Evolutionary conservation across 129 eudicot genomes (phyloP).

Genomic region (Centella asiatica): DNA sequence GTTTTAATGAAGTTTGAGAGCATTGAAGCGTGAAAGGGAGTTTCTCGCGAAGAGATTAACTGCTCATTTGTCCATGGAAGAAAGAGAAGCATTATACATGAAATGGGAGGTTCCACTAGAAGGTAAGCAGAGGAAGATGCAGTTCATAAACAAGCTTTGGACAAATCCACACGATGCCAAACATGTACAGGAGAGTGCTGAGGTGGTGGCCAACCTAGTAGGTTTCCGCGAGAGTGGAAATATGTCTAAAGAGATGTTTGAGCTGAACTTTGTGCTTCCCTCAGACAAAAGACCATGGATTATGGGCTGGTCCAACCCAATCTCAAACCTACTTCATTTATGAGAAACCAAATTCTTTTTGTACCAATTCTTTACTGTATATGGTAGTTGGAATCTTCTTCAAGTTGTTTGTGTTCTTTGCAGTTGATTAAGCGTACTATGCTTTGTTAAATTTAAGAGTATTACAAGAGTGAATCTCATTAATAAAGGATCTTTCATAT

Average conservation of each 20-base stretch:
- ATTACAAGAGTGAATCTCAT: constrained; percentile 11
- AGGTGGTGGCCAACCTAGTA: constrained; percentile 82
- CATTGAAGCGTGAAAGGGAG: constrained; percentile 83
- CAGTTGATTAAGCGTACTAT: constrained; percentile 6
- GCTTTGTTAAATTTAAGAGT: constrained; percentile 7
- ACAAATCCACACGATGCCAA: constrained; percentile 59
- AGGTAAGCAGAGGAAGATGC: constrained; percentile 84
- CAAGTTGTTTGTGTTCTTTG: constrained; percentile 17
- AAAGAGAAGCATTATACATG: constrained; percentile 63
- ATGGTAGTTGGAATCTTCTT: constrained; percentile 27
- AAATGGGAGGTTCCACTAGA: constrained; percentile 93
- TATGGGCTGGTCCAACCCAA: constrained; percentile 77
- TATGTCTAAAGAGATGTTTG: constrained; percentile 90
- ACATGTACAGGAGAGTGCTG: constrained; percentile 85
- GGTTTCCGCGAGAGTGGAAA: constrained; percentile 86
- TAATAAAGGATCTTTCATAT: neutral
- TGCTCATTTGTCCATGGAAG: constrained; percentile 61
- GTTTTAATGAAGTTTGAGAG: constrained; percentile 39
- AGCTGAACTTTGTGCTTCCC: constrained; percentile 81
- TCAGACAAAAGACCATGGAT: constrained; percentile 86
- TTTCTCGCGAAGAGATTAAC: constrained; percentile 78
- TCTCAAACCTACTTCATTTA: constrained; percentile 64
- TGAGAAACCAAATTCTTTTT: constrained; percentile 31
- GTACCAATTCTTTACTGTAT: constrained; percentile 29
- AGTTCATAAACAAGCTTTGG: constrained; percentile 83